Conservation (phyloP, 2,329 filamentous ascomycete genomes). For the Pezicula rhizophila region DNA sequence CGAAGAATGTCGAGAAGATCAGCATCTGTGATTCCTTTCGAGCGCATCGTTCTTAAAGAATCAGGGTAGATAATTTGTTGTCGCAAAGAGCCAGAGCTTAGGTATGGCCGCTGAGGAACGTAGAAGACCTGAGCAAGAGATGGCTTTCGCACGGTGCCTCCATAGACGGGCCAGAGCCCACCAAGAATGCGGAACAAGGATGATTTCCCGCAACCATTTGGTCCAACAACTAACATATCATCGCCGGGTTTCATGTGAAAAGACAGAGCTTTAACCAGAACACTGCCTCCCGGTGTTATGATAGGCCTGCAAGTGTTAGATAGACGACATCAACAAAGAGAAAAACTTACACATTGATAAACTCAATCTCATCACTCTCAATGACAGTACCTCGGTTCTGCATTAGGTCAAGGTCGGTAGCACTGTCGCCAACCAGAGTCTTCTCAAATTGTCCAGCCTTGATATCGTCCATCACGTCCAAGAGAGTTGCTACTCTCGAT, state of each 20-base stretch:
- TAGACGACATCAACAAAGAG: background rate
- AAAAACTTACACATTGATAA: slow-evolving; percentile 65
- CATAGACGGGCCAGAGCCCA: slow-evolving; percentile 95
- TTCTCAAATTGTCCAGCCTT: slow-evolving; percentile 89
- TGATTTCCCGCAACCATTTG: slow-evolving; percentile 95
- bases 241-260: slow-evolving; percentile 83
- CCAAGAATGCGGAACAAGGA: slow-evolving; percentile 94
- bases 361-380: slow-evolving; percentile 79
- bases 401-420: slow-evolving; percentile 73
- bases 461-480: slow-evolving; percentile 94
- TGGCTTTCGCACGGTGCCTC: slow-evolving; percentile 86
- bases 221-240: slow-evolving; percentile 85
- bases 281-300: slow-evolving; percentile 92
- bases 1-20: slow-evolving; percentile 73
- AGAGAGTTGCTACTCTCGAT: slow-evolving; percentile 78
- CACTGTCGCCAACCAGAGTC: slow-evolving; percentile 84
- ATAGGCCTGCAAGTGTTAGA: slow-evolving; percentile 55
- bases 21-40: slow-evolving; percentile 73
- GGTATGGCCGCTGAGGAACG: slow-evolving; percentile 91
- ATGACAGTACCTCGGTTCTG: slow-evolving; percentile 74
- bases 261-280: slow-evolving; percentile 77
- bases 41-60: slow-evolving; percentile 77
- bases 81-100: slow-evolving; percentile 84
- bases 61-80: slow-evolving; percentile 98
- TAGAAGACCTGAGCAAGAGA: slow-evolving; percentile 94